Evolutionary conservation across 2,329 filamentous ascomycete genomes (phyloP), one percentile per base, ranked within the genome.

Genomic region (Falciphora oryzae): DNA sequence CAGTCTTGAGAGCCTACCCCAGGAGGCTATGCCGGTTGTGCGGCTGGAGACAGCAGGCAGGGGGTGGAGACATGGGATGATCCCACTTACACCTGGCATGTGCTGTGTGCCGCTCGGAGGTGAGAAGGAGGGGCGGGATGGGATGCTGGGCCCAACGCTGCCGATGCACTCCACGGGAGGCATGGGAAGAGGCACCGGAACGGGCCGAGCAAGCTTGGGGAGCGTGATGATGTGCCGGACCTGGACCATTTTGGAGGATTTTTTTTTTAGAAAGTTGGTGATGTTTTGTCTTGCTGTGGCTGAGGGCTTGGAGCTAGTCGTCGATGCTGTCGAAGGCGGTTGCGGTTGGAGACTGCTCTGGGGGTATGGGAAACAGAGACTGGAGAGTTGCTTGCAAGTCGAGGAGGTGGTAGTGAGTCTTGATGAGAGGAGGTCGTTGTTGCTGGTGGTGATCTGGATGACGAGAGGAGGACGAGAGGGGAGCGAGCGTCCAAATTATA

Each of bases 31-130:
- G 60, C 27, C 18, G 22, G n/a, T 4, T 50, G 56, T 28, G 35
- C 13, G 25, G 38, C n/a, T 50, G 18, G 31, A 22, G 27, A 31
- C 28, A 14, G 35, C 32, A 18, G 27, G n/a, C 6, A n/a, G 1
- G 29, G 61, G 7, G 29, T 38, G 29, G 18, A 16, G 50, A n/a
- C 18, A 38, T 13, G 22, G 4, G 59, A 38, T 32, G 61, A 13
- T 29, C 8, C 13, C 16, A 38, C 61, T 63, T 63, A 58, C 61
- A 29, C 61, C 61, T 18, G 61, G 31, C 61, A 57, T 57, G 53
- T 58, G 31, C 6, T 32, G 50, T 13, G 35, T 58, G 28, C 56
- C 61, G 16, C 29, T 63, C 18, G 56, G 38, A n/a, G 61, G 31
- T 14, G 61, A 35, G 22, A 53, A 58, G 28, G 61, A 35, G 16